These are phyloP conservation scores for Nannochloropsis granulata DNA, from an alignment of 108 stramenopile genomes.

Conservation along the genomic window DNA sequence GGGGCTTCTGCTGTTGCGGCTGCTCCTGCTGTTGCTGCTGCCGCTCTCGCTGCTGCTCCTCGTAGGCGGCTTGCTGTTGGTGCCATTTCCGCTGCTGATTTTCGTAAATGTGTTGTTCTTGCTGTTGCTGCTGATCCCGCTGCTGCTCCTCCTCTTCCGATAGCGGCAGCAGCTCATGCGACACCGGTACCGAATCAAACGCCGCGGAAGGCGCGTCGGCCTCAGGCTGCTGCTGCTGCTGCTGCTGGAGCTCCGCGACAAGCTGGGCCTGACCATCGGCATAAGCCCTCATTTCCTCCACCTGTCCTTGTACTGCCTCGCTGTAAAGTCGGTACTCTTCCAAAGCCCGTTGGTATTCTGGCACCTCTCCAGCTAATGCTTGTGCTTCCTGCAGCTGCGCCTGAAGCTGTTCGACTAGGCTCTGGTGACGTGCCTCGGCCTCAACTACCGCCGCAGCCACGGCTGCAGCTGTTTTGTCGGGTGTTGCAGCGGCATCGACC, in stretches of 20 bases:
- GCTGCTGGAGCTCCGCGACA: not conserved
- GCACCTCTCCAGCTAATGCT: not conserved
- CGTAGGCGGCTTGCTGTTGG: not conserved
- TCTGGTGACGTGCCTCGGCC: not conserved
- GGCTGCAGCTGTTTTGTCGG: too few species aligned
- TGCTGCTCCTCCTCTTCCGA: not conserved
- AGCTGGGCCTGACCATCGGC: not conserved
- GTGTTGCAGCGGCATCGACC: too few species aligned
- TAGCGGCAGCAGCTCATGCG: not conserved
- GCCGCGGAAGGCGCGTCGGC: too few species aligned
- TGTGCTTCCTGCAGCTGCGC: not conserved
- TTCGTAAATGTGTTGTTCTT: not conserved
- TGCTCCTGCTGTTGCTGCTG: not conserved
- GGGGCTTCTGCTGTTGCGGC: not conserved
- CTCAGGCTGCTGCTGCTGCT: not conserved
- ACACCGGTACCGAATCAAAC: too few species aligned
- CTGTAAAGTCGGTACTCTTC: not conserved
- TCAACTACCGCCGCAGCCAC: not conserved
- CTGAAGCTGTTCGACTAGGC: not conserved
- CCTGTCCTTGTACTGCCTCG: not conserved
- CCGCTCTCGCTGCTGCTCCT: not conserved
- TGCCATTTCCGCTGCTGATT: not conserved
- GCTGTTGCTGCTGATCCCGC: not conserved
- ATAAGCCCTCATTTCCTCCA: not conserved
- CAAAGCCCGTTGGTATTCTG: not conserved